Evolutionary conservation across 805 yeast genomes (phyloP), one percentile per base, ranked within the genome.

Genomic region (Nakazawaea ernobii): DNA sequence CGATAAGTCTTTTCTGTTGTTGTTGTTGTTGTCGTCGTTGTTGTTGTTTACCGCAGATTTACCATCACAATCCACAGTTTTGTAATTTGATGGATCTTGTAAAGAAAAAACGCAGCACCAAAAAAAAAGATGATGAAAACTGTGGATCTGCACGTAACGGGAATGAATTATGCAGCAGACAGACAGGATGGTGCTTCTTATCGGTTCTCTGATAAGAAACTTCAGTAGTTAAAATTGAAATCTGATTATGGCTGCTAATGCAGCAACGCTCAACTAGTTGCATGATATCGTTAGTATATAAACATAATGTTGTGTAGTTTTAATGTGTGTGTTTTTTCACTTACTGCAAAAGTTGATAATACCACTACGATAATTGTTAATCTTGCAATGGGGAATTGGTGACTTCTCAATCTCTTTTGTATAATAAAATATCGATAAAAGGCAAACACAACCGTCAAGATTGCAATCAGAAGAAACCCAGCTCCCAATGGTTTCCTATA

Each of bases 371-470:
- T 39, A 0, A 73, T 55, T 2, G 71, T 61, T 2, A 65, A 51
- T 49, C 75, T 67, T 1, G 77, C 64, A 2, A 75, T 75, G n/a
- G 79, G 77, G 44, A 69, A 70, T 44, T 62, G 51, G 37, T 66
- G 65, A 17, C 65, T 52, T 13, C 68, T 60, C 29, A 77, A 57
- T 51, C 67, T 55, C 10, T 58, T 44, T 48, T 75, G 80, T 4
- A 75, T 74, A 33, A 60, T 60, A 54, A 70, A 70, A 57, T 72
- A 79, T 35, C 85, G 58, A 2, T 60, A 24, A 4, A 64, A 54
- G 0, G 84, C 85, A 53, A 71, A 56, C 0, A 70, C 3, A 9
- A 76, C 59, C 3, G 75, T 65, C 2, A 67, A 14, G 2, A 79
- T 65, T 0, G 80, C 80, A 20, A 71, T 49, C 0, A 63, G 40